Base-by-base conservation (phyloP, 2,329 filamentous ascomycete genomes). In the Nectriaceae sp. region DNA sequence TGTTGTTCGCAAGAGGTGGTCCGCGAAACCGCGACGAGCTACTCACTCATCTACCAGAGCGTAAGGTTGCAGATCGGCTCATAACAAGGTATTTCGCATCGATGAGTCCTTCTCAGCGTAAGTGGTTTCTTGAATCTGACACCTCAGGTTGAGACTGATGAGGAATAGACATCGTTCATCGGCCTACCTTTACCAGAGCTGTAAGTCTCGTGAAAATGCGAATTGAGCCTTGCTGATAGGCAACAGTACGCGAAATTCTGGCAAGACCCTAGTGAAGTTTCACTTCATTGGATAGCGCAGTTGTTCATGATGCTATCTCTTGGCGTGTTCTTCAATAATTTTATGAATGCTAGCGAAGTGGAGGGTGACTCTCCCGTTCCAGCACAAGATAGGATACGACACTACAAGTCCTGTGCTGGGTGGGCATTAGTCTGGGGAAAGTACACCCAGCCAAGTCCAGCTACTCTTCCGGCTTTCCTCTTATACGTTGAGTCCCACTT, bases 401-500 rank as follows among this genome's bases (percentile, higher is more conserved):
- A 65, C 13, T 82, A 78, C 57, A 74, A 78, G 37, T 65, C 71
- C 11, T 78, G 73, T 16, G 75, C 77, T 4, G 73, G 75, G n/a
- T 76, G 75, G 69, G 77, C 77, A 15, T 68, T 84, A 21, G 66
- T 78, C 11, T 67, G 70, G 54, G 74, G 75, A 4, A 76, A 76
- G 50, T 82, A 80, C 58, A 72, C 72, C 1, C 73, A 74, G 35
- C 79, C 80, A 1, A 75, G 71, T 15, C 63, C 68, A 11, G 67
- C 66, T 40, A 82, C 77, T 1, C 65, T 82, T 21, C 75, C 76
- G 40, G 74, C 78, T 3, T 71, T 82, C 39, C 52, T 81, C 11
- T 64, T 82, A 21, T 81, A 79, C 49, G 66, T 75, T 16, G 80
- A 83, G 62, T 71, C 72, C 1, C 74, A 81, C 52, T 83, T 83